Base-by-base conservation (phyloP, 768 basidiomycete genomes). In the Boletus eberwhitei region DNA sequence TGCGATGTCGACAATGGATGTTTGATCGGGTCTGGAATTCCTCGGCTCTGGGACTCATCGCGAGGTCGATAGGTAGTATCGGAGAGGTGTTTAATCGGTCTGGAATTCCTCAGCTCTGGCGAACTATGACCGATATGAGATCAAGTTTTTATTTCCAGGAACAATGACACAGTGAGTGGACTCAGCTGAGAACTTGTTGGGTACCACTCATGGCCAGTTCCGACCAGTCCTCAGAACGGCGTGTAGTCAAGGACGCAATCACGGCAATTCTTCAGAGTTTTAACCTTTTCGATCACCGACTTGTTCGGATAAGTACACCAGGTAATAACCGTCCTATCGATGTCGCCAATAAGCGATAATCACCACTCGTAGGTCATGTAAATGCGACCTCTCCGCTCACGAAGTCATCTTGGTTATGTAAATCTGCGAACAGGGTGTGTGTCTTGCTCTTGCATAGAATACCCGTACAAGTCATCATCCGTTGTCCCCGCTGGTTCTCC, bases 221-320 rank as follows among this genome's bases (percentile, higher is more conserved):
- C 49, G 43, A 17, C 48, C 24, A 19, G 4, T 22, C 13, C 17
- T 44, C 31, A 24, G 22, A 44, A 50, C 5, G 36, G 36, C 37
- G 52, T 11, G 32, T 45, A 24, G 34, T n/a, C 8, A 9, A 24
- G n/a, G 34, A 37, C 29, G 4, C 48, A 26, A 40, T 47, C 56
- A 53, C 53, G 48, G 48, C 61, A 54, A 41, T 21, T 39, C 37
- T 42, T 48, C 52, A 55, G 50, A 42, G 54, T 61, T 64, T 64
- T 64, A 56, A 21, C 52, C 62, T 64, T 63, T 64, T 51, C 43
- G 37, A 52, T 60, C 48, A n/a, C 48, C 38, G 37, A 35, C 47
- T 43, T 50, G 34, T 26, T 36, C 48, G 58, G 57, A 39, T 31
- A 29, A 31, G 2, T 21, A 26, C 22, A 35, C 29, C 29, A 47